Conservation (phyloP, 2,329 filamentous ascomycete species). For the Zasmidium citrigriseum region DNA sequence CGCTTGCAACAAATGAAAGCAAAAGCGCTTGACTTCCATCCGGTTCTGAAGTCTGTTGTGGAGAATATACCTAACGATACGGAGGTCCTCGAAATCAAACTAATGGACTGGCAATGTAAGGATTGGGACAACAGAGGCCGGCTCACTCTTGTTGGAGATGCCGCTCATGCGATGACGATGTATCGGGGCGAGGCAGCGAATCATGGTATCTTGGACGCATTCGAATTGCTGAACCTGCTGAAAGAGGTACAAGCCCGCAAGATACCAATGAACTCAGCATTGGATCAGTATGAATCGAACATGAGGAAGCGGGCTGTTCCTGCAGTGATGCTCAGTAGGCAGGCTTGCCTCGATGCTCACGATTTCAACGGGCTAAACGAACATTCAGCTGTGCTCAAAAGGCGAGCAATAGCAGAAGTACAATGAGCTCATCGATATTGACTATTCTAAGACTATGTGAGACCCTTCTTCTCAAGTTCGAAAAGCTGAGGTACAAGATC, state of each 20-base stretch:
- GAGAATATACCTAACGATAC: not conserved
- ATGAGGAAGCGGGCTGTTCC: no score
- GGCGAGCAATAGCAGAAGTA: not conserved
- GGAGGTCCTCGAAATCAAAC: not conserved
- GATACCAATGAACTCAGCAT: no score
- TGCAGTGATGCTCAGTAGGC: not conserved
- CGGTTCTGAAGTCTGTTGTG: not conserved
- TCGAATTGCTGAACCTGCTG: not conserved
- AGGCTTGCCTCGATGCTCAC: not conserved
- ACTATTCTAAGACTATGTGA: no score
- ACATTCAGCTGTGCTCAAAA: not conserved
- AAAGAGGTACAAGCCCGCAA: no score
- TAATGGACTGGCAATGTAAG: not conserved
- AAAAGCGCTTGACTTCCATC: not conserved
- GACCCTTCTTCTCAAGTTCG: not conserved
- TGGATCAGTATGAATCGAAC: no score
- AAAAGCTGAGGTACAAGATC: not conserved
- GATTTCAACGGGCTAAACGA: not conserved
- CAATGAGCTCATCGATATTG: not conserved
- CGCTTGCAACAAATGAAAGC: slow-evolving; percentile 1
- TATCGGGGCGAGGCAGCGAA: slow-evolving; percentile 8
- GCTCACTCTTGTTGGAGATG: slow-evolving; percentile 42
- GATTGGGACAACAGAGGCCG: slow-evolving; percentile 8
- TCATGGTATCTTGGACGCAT: slow-evolving; percentile 7
- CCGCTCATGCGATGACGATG: slow-evolving; percentile 40